A percentile compares a stretch with the other conserved stretches of the same genome.
phyloP scores from a whole-genome alignment of 1,284 basidiomycete species.

The Ustilago sp. region DNA sequence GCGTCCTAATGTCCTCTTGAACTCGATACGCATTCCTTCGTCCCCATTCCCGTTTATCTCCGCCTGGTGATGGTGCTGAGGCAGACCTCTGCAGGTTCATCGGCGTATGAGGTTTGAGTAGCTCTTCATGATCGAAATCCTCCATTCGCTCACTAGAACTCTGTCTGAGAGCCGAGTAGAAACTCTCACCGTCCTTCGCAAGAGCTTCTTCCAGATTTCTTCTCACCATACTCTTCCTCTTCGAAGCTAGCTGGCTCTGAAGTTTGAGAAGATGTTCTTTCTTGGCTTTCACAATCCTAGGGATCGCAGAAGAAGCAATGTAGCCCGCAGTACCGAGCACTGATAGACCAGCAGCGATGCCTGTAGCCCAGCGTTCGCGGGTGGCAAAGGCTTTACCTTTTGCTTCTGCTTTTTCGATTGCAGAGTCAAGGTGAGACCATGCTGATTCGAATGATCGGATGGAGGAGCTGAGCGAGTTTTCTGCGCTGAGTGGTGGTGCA shows the following conservation, averaged over 20 bases:
- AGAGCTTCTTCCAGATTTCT: not conserved
- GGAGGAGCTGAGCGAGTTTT: not conserved
- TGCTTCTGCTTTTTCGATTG: not conserved
- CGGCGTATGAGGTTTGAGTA: not conserved
- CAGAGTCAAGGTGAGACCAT: conserved; percentile 10
- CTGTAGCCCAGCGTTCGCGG: not conserved
- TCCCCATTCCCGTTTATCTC: not conserved
- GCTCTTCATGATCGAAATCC: conserved; percentile 11
- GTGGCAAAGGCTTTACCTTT: not conserved
- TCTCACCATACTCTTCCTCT: too few species aligned
- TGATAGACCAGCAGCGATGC: conserved; percentile 7
- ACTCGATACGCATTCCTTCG: not conserved
- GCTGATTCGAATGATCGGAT: conserved; percentile 15
- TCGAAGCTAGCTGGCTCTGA: not conserved
- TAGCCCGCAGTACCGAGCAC: conserved; percentile 11
- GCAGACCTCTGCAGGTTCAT: not conserved
- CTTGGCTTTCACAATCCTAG: not conserved
- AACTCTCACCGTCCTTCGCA: conserved; percentile 4
- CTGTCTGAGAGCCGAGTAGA: conserved; percentile 4
- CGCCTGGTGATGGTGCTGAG: not conserved
- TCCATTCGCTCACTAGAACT: conserved; percentile 6
- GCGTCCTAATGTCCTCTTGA: not conserved
- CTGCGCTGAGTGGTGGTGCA: not conserved
- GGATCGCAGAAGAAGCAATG: conserved; percentile 10
- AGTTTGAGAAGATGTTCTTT: not conserved